These are phyloP conservation scores for Volvox africanus DNA, from an alignment of 139 green algal species.

Conservation along the genomic window DNA sequence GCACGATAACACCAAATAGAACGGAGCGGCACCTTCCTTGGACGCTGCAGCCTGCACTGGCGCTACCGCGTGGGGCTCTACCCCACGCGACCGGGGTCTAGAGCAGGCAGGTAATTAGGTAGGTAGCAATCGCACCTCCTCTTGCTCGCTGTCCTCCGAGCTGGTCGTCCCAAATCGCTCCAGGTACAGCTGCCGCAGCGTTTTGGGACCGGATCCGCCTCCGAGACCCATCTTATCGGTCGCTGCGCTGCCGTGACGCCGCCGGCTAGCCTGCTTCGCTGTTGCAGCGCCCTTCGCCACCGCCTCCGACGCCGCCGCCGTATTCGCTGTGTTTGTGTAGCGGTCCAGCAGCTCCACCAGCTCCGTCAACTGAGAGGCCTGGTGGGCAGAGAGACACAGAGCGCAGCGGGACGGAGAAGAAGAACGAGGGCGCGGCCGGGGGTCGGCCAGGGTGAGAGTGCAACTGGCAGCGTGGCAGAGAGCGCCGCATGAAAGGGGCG, in stretches of 20 bases:
- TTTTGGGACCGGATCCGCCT: conserved; percentile 37
- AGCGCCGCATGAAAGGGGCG: too few species aligned
- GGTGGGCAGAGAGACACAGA: not conserved
- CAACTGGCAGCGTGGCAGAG: too few species aligned
- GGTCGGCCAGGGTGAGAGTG: too few species aligned
- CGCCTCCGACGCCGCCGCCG: not conserved
- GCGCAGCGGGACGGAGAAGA: not conserved
- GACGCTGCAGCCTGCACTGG: too few species aligned
- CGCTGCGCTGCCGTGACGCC: not conserved
- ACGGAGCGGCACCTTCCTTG: too few species aligned
- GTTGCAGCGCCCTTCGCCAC: not conserved
- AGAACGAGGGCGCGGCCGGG: not conserved
- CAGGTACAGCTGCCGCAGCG: conserved; percentile 32
- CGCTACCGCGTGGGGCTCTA: too few species aligned
- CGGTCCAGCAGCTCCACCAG: not conserved
- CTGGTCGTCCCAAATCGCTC: conserved; percentile 15
- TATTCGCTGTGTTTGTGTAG: not conserved
- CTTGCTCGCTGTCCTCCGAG: not conserved
- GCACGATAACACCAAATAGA: too few species aligned
- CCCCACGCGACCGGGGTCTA: too few species aligned
- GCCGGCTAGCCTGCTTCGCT: not conserved
- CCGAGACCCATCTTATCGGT: conserved; percentile 6
- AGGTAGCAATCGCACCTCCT: not conserved
- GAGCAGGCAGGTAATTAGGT: too few species aligned
- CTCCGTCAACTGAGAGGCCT: not conserved